phyloP scores from a whole-genome alignment of 1,284 basidiomycete genomes.

The Termitomyces sp. region DNA sequence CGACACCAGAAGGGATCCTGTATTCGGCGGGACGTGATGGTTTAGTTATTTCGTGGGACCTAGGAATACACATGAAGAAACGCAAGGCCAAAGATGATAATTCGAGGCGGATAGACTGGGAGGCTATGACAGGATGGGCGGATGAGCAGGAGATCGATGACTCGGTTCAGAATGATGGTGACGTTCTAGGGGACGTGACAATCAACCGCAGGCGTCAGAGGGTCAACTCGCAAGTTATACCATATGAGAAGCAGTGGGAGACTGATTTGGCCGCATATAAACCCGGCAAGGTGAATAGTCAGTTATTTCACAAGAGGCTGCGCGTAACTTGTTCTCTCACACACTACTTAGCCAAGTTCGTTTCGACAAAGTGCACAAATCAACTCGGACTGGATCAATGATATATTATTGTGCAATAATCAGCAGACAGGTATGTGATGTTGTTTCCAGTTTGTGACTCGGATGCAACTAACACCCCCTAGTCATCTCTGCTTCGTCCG shows the following conservation, averaged over 20 bases:
- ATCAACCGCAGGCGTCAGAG: constrained; percentile 30
- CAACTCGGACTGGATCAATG: constrained; percentile 96
- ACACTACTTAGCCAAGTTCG: constrained; percentile 36
- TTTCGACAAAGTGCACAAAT: constrained; percentile 84
- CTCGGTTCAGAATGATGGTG: constrained; percentile 57
- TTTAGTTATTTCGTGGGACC: constrained; percentile 87
- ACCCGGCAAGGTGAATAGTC: constrained; percentile 42
- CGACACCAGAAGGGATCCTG: constrained; percentile 80
- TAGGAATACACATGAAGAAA: constrained; percentile 63
- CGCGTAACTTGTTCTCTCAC: background rate
- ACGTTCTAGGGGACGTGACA: constrained; percentile 70
- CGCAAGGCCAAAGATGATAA: constrained; percentile 22
- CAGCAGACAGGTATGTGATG: constrained; percentile 75
- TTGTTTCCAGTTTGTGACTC: background rate
- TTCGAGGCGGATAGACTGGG: constrained; percentile 46
- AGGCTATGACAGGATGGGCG: constrained; percentile 75
- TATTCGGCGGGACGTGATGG: constrained; percentile 95
- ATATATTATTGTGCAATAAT: constrained; percentile 86
- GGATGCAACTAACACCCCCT: background rate
- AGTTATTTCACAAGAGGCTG: background rate
- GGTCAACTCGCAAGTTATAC: constrained; percentile 32
- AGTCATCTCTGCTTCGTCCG: constrained; percentile 80
- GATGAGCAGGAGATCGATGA: constrained; percentile 59
- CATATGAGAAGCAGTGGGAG: constrained; percentile 78
- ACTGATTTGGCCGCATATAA: constrained; percentile 50